phyloP scores from a whole-genome alignment of 345 rosid genomes.

The Hypericum androsaemum region DNA sequence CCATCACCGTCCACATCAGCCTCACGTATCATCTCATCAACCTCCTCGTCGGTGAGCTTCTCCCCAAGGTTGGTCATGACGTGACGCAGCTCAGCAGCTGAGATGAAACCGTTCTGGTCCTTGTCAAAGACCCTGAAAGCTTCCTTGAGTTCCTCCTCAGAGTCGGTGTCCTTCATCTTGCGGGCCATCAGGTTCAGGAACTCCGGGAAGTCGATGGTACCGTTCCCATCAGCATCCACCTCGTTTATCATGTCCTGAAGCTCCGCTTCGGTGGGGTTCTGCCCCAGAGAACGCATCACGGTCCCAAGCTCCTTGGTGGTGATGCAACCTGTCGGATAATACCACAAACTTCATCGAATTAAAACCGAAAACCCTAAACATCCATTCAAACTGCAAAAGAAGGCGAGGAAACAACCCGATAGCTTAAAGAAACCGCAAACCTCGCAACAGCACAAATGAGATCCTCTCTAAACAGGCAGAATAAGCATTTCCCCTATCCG shows the following conservation, averaged over 20 bases:
- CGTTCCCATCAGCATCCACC: slow-evolving; percentile 9
- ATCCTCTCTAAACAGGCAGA: no score
- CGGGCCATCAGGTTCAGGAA: slow-evolving; percentile 12
- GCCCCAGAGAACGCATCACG: slow-evolving; percentile 9
- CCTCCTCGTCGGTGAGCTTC: slow-evolving; percentile 11
- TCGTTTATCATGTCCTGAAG: slow-evolving; percentile 10
- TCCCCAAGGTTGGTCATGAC: slow-evolving; percentile 9
- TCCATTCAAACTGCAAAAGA: not conserved
- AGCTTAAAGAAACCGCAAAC: no score
- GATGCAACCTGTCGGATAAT: slow-evolving; percentile 3
- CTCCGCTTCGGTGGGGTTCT: slow-evolving; percentile 7
- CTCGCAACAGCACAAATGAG: no score
- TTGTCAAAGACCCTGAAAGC: slow-evolving; percentile 10
- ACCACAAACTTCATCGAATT: not conserved
- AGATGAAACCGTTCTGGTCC: slow-evolving; percentile 10
- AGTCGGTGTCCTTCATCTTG: slow-evolving; percentile 10
- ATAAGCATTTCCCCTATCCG: no score
- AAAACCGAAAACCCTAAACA: not conserved
- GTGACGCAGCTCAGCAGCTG: slow-evolving; percentile 9
- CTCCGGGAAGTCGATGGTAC: slow-evolving; percentile 8
- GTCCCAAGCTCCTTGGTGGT: slow-evolving; percentile 10
- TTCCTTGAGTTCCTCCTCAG: slow-evolving; percentile 8
- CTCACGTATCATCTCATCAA: slow-evolving; percentile 8
- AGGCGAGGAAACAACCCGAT: no score
- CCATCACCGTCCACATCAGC: slow-evolving; percentile 11